Conservation (phyloP, 768 basidiomycete genomes). For the Boletus rubroflammeus region DNA sequence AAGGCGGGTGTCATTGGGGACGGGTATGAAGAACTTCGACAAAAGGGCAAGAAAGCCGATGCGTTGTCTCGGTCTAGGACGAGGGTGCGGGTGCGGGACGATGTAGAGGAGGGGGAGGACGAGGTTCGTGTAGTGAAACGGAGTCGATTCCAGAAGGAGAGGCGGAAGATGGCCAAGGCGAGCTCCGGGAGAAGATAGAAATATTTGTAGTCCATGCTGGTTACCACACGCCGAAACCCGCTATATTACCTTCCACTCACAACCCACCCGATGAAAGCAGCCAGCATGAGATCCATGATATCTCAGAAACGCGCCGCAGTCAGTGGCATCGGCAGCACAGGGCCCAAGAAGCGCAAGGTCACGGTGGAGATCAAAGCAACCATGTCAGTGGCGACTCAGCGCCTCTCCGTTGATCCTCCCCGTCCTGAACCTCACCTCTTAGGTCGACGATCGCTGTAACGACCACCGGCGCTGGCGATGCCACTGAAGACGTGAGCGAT, state of each 20-base stretch:
- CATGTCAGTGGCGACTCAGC: too few species aligned
- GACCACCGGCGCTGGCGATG: neutral
- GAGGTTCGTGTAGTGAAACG: constrained; percentile 34
- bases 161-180: constrained; percentile 25
- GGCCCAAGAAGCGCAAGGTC: constrained; percentile 24
- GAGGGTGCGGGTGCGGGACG: constrained; percentile 30
- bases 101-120: constrained; percentile 26
- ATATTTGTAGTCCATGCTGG: neutral
- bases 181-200: constrained; percentile 19
- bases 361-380: constrained; percentile 9
- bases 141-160: constrained; percentile 43
- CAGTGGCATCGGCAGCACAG: neutral
- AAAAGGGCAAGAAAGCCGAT: constrained; percentile 59
- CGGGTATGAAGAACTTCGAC: constrained; percentile 79
- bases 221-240: too few species aligned
- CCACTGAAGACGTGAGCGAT: constrained; percentile 1
- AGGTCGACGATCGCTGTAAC: constrained; percentile 18
- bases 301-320: constrained; percentile 14
- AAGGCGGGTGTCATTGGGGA: constrained; percentile 46
- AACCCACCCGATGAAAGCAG: neutral
- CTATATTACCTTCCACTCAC: too few species aligned
- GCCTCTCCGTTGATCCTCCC: neutral
- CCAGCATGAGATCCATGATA: neutral
- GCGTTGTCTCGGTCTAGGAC: constrained; percentile 57
- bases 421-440: neutral